These are phyloP conservation scores for Blastomyces gilchristii DNA, from an alignment of 2,329 filamentous ascomycete genomes.

Conservation along the genomic window DNA sequence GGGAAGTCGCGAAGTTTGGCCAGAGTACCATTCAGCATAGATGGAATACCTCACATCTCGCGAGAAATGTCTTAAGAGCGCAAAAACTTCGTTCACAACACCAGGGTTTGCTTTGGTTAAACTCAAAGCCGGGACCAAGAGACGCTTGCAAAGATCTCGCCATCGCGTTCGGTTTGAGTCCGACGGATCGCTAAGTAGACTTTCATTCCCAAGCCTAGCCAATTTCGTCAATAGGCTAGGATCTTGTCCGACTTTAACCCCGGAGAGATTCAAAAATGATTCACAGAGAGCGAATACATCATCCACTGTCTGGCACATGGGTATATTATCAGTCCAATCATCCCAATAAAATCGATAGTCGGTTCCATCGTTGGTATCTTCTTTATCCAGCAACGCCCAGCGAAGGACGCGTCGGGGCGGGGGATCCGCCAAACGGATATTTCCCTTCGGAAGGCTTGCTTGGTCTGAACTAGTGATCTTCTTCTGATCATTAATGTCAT, in stretches of 20 bases:
- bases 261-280: slow-evolving; percentile 73
- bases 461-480: slow-evolving; percentile 52
- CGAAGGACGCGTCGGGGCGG: slow-evolving; percentile 58
- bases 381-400: slow-evolving; percentile 75
- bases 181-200: slow-evolving; percentile 59
- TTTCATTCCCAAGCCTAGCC: slow-evolving; percentile 72
- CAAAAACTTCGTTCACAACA: slow-evolving; percentile 76
- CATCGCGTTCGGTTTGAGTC: slow-evolving; percentile 64
- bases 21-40: slow-evolving; percentile 87
- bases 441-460: slow-evolving; percentile 57
- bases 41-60: slow-evolving; percentile 70
- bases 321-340: slow-evolving; percentile 90
- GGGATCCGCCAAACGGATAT: slow-evolving; percentile 51
- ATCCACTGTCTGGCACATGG: slow-evolving; percentile 78
- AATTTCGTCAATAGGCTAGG: slow-evolving; percentile 67
- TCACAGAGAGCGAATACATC: slow-evolving; percentile 81
- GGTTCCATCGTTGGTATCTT: slow-evolving; percentile 61
- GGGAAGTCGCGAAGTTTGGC: slow-evolving; percentile 63
- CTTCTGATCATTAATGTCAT: slow-evolving; percentile 39
- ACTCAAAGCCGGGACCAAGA: slow-evolving; percentile 81
- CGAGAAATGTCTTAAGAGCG: slow-evolving; percentile 68
- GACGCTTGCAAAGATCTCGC: slow-evolving; percentile 70
- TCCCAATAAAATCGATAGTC: slow-evolving; percentile 94
- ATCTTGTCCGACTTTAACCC: slow-evolving; percentile 82
- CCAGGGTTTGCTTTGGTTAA: slow-evolving; percentile 76